Evolutionary conservation across 2,329 filamentous ascomycete genomes (phyloP).

Genomic region (Verticillium nonalfalfae): DNA sequence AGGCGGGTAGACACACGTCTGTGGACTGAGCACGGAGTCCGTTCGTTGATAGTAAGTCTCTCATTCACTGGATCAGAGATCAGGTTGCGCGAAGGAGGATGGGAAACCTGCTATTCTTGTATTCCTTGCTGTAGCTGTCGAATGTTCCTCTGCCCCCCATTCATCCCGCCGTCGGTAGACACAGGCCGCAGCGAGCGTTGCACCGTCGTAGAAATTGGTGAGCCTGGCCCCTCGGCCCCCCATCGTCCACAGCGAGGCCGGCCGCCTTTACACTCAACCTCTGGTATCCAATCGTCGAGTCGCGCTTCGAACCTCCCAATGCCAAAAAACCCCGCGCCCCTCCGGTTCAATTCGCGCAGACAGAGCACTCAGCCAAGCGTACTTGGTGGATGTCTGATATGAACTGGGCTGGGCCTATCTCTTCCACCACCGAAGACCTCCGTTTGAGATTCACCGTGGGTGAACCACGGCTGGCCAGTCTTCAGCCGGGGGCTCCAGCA

Average conservation of each 20-base stretch:
- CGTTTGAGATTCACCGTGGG: neutral
- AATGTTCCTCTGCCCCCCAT: neutral
- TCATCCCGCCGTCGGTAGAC: neutral
- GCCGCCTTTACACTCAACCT: neutral
- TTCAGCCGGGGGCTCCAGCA: neutral
- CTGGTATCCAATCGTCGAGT: neutral
- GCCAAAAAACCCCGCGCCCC: neutral
- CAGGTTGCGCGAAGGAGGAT: neutral
- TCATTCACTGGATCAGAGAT: neutral
- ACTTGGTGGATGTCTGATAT: neutral
- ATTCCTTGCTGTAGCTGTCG: neutral
- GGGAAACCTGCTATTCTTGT: neutral
- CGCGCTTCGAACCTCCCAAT: neutral
- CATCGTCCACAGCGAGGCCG: neutral
- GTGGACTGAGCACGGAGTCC: neutral
- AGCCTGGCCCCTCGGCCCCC: neutral
- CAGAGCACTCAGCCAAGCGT: neutral
- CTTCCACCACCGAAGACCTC: slow-evolving; percentile 1
- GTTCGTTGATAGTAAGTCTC: neutral
- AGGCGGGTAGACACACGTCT: neutral
- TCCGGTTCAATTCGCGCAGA: slow-evolving; percentile 2
- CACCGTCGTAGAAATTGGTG: neutral
- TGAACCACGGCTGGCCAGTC: neutral
- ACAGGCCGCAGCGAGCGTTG: neutral
- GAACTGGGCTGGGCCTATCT: neutral